Evolutionary conservation across 768 basidiomycete genomes (phyloP), one percentile per base, ranked within the genome.

Genomic region (Suillus subluteus): DNA sequence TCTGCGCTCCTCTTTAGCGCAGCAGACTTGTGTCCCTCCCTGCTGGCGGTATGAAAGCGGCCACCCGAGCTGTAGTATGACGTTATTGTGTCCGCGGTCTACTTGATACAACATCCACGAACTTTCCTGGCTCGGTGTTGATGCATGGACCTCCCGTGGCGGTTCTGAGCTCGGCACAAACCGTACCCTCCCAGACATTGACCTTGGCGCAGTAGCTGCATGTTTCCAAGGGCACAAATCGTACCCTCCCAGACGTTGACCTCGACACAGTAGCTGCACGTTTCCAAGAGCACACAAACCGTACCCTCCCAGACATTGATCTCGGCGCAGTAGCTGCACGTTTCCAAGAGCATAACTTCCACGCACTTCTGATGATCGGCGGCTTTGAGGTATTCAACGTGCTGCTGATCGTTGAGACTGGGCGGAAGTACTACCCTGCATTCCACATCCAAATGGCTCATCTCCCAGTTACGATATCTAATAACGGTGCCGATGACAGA

Each of bases 141-240:
- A 99, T 76, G 90, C 90, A 46, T 99, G 97, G 98, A 92, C 92
- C 77, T 89, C 92, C 13, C 91, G 96, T 32, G 98, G 98, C 66
- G 98, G 98, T 13, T 98, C 96, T 32, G 98, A 99, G 78, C 88
- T 99, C 18, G 98, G 98, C 26, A 99, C 98, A 38, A 99, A 99
- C 81, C 92, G 26, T 26, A 26, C 26, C 26, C 26, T 26, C 26
- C 26, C 26, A 26, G 26, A 26, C 26, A 26, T 26, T 26, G 26
- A 26, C 26, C 26, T 26, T 26, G 26, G 26, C 26, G 26, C 26
- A 26, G 26, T 26, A 26, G 26, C 26, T 26, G 26, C 26, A 26
- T 26, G 26, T 26, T 26, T 1, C 26, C 26, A 26, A 26, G 26
- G 2, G 26, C 26, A 26, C 26, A 26, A 26, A 26, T 26, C 26